Conservation (phyloP, 352 stramenopile genomes). For the Phytophthora nicotianae region DNA sequence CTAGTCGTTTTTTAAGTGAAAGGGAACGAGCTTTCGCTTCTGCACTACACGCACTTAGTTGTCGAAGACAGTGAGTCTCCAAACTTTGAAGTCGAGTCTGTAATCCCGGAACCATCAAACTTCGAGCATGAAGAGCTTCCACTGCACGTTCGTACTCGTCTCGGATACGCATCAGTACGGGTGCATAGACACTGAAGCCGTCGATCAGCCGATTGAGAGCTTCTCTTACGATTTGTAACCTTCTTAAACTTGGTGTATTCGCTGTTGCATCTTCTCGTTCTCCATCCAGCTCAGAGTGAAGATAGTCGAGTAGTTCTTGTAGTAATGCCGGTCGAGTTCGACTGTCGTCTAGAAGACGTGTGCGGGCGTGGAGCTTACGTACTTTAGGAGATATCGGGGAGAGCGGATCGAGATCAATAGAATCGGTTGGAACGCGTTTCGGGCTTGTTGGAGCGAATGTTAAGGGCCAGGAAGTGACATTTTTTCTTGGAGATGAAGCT, state of each 20-base stretch:
- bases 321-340: conserved; percentile 43
- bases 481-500: conserved; percentile 12
- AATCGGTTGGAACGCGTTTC: conserved; percentile 8
- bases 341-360: conserved; percentile 37
- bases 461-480: conserved; percentile 49
- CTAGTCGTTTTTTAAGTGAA: conserved; percentile 52
- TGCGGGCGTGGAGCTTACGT: conserved; percentile 27
- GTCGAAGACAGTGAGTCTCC: conserved; percentile 64
- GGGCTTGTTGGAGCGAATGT: conserved; percentile 28
- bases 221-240: conserved; percentile 63
- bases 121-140: conserved; percentile 32
- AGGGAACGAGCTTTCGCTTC: conserved; percentile 45
- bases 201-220: conserved; percentile 58
- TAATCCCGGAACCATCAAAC: conserved; percentile 53
- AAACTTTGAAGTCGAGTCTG: conserved; percentile 61
- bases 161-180: conserved; percentile 63
- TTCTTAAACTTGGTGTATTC: conserved; percentile 33
- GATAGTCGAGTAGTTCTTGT: conserved; percentile 50
- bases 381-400: conserved; percentile 36
- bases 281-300: conserved; percentile 37
- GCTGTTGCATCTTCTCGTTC: conserved; percentile 8
- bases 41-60: conserved; percentile 52
- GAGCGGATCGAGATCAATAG: conserved; percentile 19
- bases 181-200: conserved; percentile 69
- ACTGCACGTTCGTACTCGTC: conserved; percentile 66